Evolutionary conservation across 2,329 filamentous ascomycete genomes (phyloP).

Genomic region (Penicillium brevicompactum): DNA sequence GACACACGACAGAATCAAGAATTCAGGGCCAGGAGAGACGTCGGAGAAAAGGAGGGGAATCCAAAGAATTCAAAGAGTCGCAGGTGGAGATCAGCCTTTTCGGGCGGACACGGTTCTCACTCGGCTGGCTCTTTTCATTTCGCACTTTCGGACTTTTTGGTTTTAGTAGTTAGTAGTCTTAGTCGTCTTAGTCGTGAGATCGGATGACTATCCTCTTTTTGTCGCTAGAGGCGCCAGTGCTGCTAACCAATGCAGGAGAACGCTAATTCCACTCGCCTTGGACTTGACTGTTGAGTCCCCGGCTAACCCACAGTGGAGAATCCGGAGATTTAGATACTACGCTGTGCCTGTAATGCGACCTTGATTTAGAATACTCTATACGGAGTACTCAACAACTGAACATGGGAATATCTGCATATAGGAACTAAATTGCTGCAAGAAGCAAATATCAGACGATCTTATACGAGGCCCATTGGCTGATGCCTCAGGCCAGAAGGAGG

Average conservation of each 20-base stretch:
- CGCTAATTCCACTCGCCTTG: not conserved
- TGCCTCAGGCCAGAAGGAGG: conserved; percentile 9
- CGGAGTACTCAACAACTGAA: too few species aligned
- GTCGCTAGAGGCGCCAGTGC: conserved; percentile 16
- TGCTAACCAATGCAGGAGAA: conserved; percentile 2
- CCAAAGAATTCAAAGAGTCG: not conserved
- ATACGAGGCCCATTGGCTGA: not conserved
- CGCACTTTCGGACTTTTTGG: not conserved
- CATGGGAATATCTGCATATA: too few species aligned
- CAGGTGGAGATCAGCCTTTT: conserved; percentile 12
- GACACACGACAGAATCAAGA: too few species aligned
- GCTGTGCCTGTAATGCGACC: not conserved
- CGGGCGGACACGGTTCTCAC: conserved; percentile 18
- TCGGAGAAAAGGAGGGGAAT: conserved; percentile 4
- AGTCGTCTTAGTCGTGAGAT: too few species aligned
- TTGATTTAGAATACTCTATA: too few species aligned
- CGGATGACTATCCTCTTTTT: not conserved
- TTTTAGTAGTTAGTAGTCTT: too few species aligned
- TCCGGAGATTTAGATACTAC: not conserved
- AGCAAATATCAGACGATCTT: too few species aligned
- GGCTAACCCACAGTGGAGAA: not conserved
- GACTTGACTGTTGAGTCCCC: not conserved
- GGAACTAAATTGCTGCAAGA: too few species aligned
- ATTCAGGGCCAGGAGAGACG: not conserved
- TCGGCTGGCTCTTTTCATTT: conserved; percentile 1